Percentiles rank a stretch among this genome's conserved stretches.
These are phyloP conservation scores for Galerina sulciceps DNA, from an alignment of 768 basidiomycete genomes.

Conservation along the genomic window DNA sequence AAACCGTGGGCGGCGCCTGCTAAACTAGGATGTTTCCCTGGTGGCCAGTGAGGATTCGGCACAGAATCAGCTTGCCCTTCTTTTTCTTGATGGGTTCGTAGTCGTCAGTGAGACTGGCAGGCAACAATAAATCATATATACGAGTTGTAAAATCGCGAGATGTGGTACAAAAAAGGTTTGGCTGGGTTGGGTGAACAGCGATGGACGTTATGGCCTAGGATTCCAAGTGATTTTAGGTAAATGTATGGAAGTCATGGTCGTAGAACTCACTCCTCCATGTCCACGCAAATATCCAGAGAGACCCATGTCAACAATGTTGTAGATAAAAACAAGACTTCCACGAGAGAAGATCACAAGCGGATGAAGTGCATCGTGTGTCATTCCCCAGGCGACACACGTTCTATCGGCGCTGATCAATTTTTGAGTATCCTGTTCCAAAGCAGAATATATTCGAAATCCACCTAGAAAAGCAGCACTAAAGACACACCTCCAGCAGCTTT, in stretches of 20 bases:
- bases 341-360: constrained; percentile 64
- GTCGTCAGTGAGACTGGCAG: constrained; percentile 18
- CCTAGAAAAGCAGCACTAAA: neutral
- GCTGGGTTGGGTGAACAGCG: constrained; percentile 60
- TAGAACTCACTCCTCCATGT: constrained; percentile 68
- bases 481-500: constrained; percentile 31
- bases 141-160: constrained; percentile 73
- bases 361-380: constrained; percentile 47
- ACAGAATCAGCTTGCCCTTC: constrained; percentile 10
- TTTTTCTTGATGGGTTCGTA: constrained; percentile 7
- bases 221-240: neutral
- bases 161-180: constrained; percentile 70
- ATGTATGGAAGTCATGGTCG: neutral
- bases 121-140: constrained; percentile 62
- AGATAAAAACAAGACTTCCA: constrained; percentile 58
- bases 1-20: constrained; percentile 75
- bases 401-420: constrained; percentile 33
- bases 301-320: constrained; percentile 44
- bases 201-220: constrained; percentile 68
- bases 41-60: constrained; percentile 63
- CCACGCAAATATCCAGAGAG: constrained; percentile 60
- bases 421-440: constrained; percentile 13
- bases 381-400: constrained; percentile 60
- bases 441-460: neutral
- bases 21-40: constrained; percentile 48